phyloP scores from a whole-genome alignment of 192 early-diverging fungal species.

The Chytriomyces sp. region DNA sequence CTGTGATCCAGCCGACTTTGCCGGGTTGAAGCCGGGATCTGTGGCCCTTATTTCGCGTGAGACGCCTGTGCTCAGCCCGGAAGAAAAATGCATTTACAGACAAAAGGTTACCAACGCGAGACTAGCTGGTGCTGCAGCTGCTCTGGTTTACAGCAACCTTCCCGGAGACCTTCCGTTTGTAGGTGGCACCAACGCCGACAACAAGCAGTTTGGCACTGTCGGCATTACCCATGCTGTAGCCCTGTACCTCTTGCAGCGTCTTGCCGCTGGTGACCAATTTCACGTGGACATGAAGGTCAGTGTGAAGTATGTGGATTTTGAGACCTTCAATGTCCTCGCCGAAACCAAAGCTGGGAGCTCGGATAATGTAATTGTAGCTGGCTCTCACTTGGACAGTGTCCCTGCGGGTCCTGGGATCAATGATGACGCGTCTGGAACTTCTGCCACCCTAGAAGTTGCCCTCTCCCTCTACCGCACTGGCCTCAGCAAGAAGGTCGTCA shows the following conservation, averaged over 20 bases:
- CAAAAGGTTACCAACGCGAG: conserved; percentile 29
- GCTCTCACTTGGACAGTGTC: conserved; percentile 48
- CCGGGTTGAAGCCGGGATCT: conserved; percentile 1
- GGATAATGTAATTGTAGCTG: conserved; percentile 40
- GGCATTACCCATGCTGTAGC: conserved; percentile 28
- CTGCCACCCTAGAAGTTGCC: conserved; percentile 46
- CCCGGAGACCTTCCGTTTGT: conserved; percentile 19
- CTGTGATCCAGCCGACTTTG: conserved; percentile 22
- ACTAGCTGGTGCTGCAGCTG: conserved; percentile 28
- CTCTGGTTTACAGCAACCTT: conserved; percentile 22
- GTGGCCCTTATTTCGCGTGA: conserved; percentile 22
- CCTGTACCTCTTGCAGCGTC: conserved; percentile 17
- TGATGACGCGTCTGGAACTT: conserved; percentile 51
- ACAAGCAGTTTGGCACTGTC: conserved; percentile 4
- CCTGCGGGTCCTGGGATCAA: conserved; percentile 52
- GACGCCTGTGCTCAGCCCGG: not conserved
- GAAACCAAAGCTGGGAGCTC: conserved; percentile 31
- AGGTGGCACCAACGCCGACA: conserved; percentile 10
- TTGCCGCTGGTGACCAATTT: conserved; percentile 13
- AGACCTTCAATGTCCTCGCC: conserved; percentile 43
- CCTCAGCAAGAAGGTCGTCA: conserved; percentile 34
- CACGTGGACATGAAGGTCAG: conserved; percentile 18
- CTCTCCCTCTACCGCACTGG: conserved; percentile 28
- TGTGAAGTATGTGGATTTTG: conserved; percentile 9
- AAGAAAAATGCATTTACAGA: conserved; percentile 19